Conservation (phyloP, 2,329 filamentous ascomycete species). For the Colletotrichum tanaceti region DNA sequence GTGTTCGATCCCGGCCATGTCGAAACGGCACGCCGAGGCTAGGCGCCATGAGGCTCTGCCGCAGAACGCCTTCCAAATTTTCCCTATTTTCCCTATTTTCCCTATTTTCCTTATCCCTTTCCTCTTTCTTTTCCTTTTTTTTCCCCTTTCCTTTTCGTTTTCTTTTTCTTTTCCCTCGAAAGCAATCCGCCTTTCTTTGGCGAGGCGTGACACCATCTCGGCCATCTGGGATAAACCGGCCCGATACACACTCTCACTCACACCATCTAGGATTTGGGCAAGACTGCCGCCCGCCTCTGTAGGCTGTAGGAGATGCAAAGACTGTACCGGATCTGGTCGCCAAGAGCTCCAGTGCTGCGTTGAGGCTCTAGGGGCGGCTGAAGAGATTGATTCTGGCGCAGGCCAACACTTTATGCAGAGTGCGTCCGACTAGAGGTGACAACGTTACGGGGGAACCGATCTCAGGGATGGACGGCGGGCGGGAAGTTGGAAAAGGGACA, state of each 20-base stretch:
- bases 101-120: too few relatives aligned
- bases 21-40: slow-evolving; percentile 21
- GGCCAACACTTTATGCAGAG: slow-evolving; percentile 28
- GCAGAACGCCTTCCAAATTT: slow-evolving; percentile 10
- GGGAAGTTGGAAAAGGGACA: not conserved
- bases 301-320: not conserved
- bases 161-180: not conserved
- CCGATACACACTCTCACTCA: not conserved
- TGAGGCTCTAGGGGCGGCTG: slow-evolving; percentile 26
- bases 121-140: too few relatives aligned
- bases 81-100: too few relatives aligned
- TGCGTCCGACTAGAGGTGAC: slow-evolving; percentile 18
- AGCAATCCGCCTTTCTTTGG: slow-evolving; percentile 3
- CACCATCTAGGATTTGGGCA: not conserved
- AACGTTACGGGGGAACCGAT: slow-evolving; percentile 8
- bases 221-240: slow-evolving; percentile 3
- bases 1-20: slow-evolving; percentile 11
- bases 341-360: slow-evolving; percentile 22
- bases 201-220: not conserved
- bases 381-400: slow-evolving; percentile 9
- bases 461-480: slow-evolving; percentile 22
- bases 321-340: slow-evolving; percentile 5
- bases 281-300: not conserved
- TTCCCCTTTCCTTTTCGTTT: not conserved
- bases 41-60: not conserved